Base-by-base conservation (phyloP, 768 basidiomycete species). In the Phylloporus scabripes region DNA sequence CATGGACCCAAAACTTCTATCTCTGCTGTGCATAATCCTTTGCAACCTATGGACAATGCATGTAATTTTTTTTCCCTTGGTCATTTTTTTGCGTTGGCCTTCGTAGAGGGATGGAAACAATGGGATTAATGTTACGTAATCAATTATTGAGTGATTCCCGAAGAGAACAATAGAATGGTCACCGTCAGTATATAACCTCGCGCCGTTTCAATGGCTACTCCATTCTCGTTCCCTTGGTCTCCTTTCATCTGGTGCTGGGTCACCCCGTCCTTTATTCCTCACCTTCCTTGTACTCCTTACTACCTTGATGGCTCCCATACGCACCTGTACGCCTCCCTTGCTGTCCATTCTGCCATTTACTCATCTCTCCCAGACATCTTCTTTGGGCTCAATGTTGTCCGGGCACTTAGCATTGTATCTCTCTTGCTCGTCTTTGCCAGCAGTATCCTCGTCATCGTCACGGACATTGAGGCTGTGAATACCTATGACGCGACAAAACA, bases 341-440 rank as follows among this genome's bases (percentile, higher is more conserved):
- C 14, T 7, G 0, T 50, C 21, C 4, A 2, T 46, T 21, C 21
- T 20, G 17, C 42, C 18, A 8, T 42, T 20, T n/a, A 4, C 42
- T 57, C 50, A 55, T 44, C 26, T 21, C 44, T 4, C 32, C 9
- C 54, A 78, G 76, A 82, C 57, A 60, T 78, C 21, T 92, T 91
- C 72, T 81, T 88, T 60, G 79, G 76, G 40, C 83, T 95, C 60
- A 94, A 95, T 60, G 75, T 63, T 60, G 77, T 89, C 60, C 88
- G 93, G 24, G 69, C 77, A 31, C 67, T 96, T 40, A 90, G 88
- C 69, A 81, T 96, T 58, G 75, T 94, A 45, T 76, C 81, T 7
- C 76, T 95, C 45, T 53, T 87, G 7, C 80, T 94, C 41, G 87
- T 92, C 38, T 85, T 95, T 53, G 72, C 87, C 12, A 89, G 80